These are phyloP conservation scores for Pyrenula massariospora DNA, from an alignment of 495 filamentous ascomycete genomes.

Conservation along the genomic window DNA sequence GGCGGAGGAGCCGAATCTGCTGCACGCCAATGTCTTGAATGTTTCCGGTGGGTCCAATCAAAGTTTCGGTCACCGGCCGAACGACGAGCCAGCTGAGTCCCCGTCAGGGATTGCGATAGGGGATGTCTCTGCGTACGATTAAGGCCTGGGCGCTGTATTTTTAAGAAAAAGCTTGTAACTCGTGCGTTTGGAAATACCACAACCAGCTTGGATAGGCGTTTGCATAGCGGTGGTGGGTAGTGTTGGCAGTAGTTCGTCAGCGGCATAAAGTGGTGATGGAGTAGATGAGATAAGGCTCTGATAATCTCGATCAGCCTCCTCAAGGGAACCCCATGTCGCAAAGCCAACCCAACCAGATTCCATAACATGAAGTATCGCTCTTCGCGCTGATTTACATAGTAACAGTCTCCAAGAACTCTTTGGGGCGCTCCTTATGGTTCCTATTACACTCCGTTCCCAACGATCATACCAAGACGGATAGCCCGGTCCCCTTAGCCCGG, in stretches of 20 bases:
- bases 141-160: not conserved
- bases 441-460: not conserved
- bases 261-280: conserved; percentile 1
- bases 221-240: not conserved
- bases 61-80: not conserved
- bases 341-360: too few species aligned
- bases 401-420: not conserved
- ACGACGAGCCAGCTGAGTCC: not conserved
- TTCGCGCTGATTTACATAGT: conserved; percentile 4
- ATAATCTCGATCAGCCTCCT: too few species aligned
- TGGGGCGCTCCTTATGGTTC: not conserved
- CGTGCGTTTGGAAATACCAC: not conserved
- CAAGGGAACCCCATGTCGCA: too few species aligned
- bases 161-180: not conserved
- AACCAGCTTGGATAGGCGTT: not conserved
- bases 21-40: not conserved
- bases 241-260: not conserved
- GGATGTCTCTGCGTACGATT: not conserved
- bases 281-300: too few species aligned
- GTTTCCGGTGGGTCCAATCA: not conserved
- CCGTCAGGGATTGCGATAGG: not conserved
- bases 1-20: not conserved
- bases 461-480: conserved; percentile 20
- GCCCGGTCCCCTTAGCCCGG: too few species aligned
- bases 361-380: too few species aligned